Conservation (phyloP, 75 land plant genomes). For the Pinus taeda region DNA sequence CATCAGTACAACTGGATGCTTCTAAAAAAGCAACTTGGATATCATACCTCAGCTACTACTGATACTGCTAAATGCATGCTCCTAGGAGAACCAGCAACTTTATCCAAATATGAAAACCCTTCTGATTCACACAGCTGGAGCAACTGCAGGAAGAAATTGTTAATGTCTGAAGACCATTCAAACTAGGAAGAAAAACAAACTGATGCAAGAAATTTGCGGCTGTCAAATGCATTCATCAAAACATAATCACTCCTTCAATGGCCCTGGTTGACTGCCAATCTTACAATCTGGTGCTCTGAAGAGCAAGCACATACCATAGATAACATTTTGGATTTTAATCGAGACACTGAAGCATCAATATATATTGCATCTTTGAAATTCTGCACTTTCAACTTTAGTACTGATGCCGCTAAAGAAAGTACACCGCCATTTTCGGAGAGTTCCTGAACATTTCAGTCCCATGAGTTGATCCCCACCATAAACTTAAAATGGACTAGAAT, state of each 20-base stretch:
- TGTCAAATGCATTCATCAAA: neutral
- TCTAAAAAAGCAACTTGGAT: neutral
- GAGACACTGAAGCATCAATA: conserved; percentile 31
- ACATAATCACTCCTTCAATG: neutral
- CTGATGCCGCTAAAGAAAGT: conserved; percentile 26
- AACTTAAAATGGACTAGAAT: neutral
- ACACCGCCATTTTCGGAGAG: conserved; percentile 47
- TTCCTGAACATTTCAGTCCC: conserved; percentile 22
- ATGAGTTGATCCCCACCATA: neutral
- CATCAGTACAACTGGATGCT: neutral
- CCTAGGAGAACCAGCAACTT: conserved; percentile 35
- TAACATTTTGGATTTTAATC: conserved; percentile 43
- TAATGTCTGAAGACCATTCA: neutral
- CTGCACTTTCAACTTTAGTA: conserved; percentile 38
- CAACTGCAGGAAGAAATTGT: conserved; percentile 19
- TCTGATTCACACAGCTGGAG: conserved; percentile 48
- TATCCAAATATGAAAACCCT: conserved; percentile 38
- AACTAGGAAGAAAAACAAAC: neutral
- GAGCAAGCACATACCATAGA: conserved; percentile 24
- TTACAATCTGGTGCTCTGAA: neutral
- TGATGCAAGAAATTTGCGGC: neutral
- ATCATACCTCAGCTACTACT: conserved; percentile 34
- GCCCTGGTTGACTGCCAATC: neutral
- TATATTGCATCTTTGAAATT: conserved; percentile 26
- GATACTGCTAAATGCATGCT: conserved; percentile 41